Evolutionary conservation across 139 green algal genomes (phyloP), one percentile per base, ranked within the genome.

Genomic region (Chlamydomonas sp.): DNA sequence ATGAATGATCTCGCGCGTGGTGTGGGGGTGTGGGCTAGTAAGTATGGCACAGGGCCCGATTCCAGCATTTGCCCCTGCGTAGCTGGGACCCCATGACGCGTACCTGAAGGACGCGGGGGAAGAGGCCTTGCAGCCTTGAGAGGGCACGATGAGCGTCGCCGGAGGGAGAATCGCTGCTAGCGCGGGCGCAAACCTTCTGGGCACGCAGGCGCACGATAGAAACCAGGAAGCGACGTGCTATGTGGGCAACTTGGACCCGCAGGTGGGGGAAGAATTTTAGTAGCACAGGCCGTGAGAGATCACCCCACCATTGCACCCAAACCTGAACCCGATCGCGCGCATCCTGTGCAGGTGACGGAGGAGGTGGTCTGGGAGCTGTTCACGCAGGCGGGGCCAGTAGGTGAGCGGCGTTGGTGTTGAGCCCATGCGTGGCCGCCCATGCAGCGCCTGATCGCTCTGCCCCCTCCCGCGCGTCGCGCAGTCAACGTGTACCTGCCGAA

Each of bases 361-460:
- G 93, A 98, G 80, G 70, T 99, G 0, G 71, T 99, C 0, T 99
- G 94, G 94, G 94, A 99, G 84, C 82, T 99, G 3, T 97, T 96
- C 69, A 85, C 92, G n/a, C 95, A 99, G 73, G 88, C 80, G 16
- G 94, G 95, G 2, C 93, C 95, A 10, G 89, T 99, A 10, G 87
- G 90, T 95, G 34, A 72, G 90, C 60, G 0, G 0, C 24, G 16
- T 10, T 36, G 22, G 54, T 64, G 10, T 33, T 64, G 8, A 0
- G 24, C 28, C 39, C 48, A 28, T 33, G 36, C n/a, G n/a, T n/a
- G n/a, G n/a, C n/a, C n/a, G n/a, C n/a, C n/a, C 2, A 28, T 58
- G 36, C 70, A 58, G 16, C 38, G 8, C 43, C n/a, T 26, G 8
- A 16, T 43, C 35, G 2, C n/a, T 2, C n/a, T 63, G 62, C 37